Conservation (phyloP, 148 eudicot species). For the Cornus florida region DNA sequence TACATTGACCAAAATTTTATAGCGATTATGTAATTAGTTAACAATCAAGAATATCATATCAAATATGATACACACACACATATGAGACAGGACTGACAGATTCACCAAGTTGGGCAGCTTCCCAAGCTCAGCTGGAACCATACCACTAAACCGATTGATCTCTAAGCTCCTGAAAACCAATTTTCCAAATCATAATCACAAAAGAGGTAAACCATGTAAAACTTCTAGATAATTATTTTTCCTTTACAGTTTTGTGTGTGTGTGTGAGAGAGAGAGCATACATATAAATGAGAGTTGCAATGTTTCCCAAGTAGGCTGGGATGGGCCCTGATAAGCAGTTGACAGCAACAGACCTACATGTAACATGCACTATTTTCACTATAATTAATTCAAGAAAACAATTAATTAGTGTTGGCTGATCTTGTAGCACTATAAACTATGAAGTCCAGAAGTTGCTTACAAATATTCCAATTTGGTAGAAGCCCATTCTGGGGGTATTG, state of each 20-base stretch:
- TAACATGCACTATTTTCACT: too few relatives aligned
- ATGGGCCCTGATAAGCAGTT: background rate
- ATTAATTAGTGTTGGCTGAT: background rate
- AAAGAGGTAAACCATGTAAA: too few relatives aligned
- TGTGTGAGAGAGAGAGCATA: background rate
- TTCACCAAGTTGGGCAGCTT: background rate
- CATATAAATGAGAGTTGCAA: background rate
- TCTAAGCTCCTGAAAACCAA: background rate
- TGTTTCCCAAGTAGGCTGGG: background rate
- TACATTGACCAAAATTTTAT: slow-evolving; percentile 17
- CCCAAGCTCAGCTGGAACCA: background rate
- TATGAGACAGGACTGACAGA: background rate
- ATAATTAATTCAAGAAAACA: background rate
- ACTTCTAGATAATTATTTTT: too few relatives aligned
- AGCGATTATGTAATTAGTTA: background rate
- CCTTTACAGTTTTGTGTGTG: background rate
- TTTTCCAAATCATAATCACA: background rate
- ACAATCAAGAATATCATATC: background rate
- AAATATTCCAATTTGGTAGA: background rate
- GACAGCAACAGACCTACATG: background rate
- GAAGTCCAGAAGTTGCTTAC: background rate
- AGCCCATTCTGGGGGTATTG: background rate
- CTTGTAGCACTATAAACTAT: background rate
- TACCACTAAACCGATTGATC: background rate
- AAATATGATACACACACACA: background rate